Percentiles rank a stretch among this genome's conserved stretches.
Conservation (phyloP, 495 filamentous ascomycete species). For the Arthonia radiata region DNA sequence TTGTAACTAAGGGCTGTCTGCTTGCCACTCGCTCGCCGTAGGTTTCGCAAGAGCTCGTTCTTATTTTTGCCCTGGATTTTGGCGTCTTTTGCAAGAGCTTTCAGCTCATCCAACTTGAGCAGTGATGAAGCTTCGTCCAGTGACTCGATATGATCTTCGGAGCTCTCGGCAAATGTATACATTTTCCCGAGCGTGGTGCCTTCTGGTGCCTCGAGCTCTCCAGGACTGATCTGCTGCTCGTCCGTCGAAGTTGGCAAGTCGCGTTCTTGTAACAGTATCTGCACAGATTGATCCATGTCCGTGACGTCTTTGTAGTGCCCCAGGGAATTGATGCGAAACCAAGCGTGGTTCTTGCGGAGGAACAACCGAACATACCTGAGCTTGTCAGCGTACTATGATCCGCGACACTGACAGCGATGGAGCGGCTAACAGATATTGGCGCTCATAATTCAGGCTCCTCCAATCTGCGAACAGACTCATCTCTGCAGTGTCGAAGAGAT, state of each 20-base stretch:
- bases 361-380: slow-evolving; percentile 74
- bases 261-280: slow-evolving; percentile 25
- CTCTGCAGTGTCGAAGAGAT: slow-evolving; percentile 68
- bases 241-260: slow-evolving; percentile 16
- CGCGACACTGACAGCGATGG: slow-evolving; percentile 1
- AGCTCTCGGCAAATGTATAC: slow-evolving; percentile 63
- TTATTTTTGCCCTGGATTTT: slow-evolving; percentile 83
- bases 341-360: slow-evolving; percentile 76
- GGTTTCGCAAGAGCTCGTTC: slow-evolving; percentile 43
- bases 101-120: slow-evolving; percentile 66
- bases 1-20: slow-evolving; percentile 47
- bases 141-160: slow-evolving; percentile 41
- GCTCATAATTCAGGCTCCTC: slow-evolving; percentile 52
- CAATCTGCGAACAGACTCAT: slow-evolving; percentile 54
- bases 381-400: slow-evolving; percentile 1
- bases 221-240: slow-evolving; percentile 17
- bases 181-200: slow-evolving; percentile 20
- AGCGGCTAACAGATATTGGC: slow-evolving; percentile 59
- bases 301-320: slow-evolving; percentile 64
- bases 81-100: slow-evolving; percentile 58
- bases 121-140: slow-evolving; percentile 71
- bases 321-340: slow-evolving; percentile 63
- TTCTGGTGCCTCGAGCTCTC: slow-evolving; percentile 21
- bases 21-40: slow-evolving; percentile 42
- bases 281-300: slow-evolving; percentile 38